Evolutionary conservation across 179 eudicot species (phyloP), one percentile per base, ranked within the genome.

Genomic region (Silene vulgaris): DNA sequence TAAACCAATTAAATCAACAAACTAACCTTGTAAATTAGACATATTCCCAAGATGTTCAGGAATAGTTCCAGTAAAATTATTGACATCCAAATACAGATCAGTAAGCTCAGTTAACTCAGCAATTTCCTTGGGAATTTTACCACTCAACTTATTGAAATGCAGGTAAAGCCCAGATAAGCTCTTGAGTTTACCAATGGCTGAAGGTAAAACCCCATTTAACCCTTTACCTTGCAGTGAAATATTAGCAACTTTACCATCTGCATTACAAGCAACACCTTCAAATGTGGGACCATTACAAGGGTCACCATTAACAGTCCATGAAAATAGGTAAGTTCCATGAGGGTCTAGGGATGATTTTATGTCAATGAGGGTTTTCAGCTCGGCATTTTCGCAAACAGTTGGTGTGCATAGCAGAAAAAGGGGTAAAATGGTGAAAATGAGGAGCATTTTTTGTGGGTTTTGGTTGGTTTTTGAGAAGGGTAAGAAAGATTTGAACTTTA

Each of bases 151-250:
- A 4, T 50, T 50, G 1, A 11, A 50, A 50, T 50, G 57, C n/a
- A 50, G 16, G 57, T 50, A 50, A 79, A 93, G 79, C 64, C 98
- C 97, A 80, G 92, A 74, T 72, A 93, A 87, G 85, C 86, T 88
- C 75, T 74, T 84, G 63, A 93, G 89, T 71, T 52, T 80, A 68
- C 90, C 97, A 81, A 92, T 88, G 84, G 88, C 82, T 50, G 84
- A 79, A 1, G 97, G 89, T 26, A 92, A 79, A 66, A 81, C 50
- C 54, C 97, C 97, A 74, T 82, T 56, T 45, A 92, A 85, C 14
- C 94, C 94, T 83, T 85, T 88, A 1, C 97, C 97, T 59, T 92
- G 97, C 72, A 92, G 81, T 5, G 97, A 90, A 56, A 92, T 89
- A 76, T 92, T 90, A 32, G 85, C 94, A 8, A 92, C 94, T 17